Evolutionary conservation across 495 filamentous ascomycete genomes (phyloP).

Genomic region (Neurospora sp.): DNA sequence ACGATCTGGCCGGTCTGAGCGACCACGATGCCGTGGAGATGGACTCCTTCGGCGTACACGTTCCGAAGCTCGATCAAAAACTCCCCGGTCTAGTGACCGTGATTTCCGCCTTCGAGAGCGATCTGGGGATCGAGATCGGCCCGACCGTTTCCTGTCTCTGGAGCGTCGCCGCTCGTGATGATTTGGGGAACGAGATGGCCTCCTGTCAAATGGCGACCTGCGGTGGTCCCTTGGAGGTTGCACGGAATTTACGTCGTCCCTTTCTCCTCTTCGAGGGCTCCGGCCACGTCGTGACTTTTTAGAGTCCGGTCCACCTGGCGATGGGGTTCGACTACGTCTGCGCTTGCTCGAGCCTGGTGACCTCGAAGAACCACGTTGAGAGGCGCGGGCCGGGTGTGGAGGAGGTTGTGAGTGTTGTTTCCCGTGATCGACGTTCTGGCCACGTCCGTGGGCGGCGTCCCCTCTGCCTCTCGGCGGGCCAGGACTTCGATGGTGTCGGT

Average conservation of each 20-base stretch:
- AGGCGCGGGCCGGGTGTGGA: not conserved
- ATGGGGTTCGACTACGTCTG: constrained; percentile 27
- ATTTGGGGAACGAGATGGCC: constrained; percentile 24
- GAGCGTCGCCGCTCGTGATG: constrained; percentile 12
- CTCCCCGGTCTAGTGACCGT: constrained; percentile 8
- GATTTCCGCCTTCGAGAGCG: constrained; percentile 16
- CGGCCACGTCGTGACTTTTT: constrained; percentile 27
- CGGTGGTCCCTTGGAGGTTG: constrained; percentile 11
- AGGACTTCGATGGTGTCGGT: constrained; percentile 13
- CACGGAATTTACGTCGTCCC: constrained; percentile 14
- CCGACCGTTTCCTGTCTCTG: constrained; percentile 13
- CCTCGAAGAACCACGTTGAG: constrained; percentile 17
- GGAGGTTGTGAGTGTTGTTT: not conserved
- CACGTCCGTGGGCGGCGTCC: constrained; percentile 3
- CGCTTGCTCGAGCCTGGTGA: constrained; percentile 30
- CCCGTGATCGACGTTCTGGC: not conserved
- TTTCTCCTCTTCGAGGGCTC: constrained; percentile 22
- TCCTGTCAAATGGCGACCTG: constrained; percentile 15
- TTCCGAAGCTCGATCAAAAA: not conserved
- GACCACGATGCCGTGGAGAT: constrained; percentile 21
- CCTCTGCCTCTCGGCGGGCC: constrained; percentile 15
- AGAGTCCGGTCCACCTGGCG: constrained; percentile 17
- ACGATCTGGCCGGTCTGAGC: constrained; percentile 22
- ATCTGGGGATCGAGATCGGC: constrained; percentile 21
- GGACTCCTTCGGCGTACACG: constrained; percentile 4